Percentiles rank a stretch among this genome's conserved stretches.
Conservation (phyloP, 129 eudicot species). For the Scalesia atractyloides region DNA sequence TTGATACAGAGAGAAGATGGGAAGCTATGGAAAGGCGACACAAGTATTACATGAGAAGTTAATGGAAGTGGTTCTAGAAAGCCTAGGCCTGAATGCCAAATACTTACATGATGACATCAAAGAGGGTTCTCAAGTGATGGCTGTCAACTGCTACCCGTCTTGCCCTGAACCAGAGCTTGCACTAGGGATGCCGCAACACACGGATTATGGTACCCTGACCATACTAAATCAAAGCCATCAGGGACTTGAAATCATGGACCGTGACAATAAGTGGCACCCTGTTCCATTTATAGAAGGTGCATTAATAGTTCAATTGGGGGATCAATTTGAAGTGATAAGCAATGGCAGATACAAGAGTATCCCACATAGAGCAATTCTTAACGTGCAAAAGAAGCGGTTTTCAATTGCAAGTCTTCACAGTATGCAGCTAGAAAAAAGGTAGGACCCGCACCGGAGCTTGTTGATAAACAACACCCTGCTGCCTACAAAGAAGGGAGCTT, state of each 20-base stretch:
- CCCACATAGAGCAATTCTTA: no score
- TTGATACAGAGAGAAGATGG: constrained; percentile 58
- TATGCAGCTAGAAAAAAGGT: constrained; percentile 47
- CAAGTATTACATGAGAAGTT: constrained; percentile 43
- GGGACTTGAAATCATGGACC: constrained; percentile 60
- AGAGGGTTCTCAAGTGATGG: constrained; percentile 30
- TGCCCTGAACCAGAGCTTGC: constrained; percentile 71
- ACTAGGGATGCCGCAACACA: constrained; percentile 73
- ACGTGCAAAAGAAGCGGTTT: no score
- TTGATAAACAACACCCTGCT: constrained; percentile 47
- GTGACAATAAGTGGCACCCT: constrained; percentile 46
- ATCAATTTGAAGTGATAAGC: constrained; percentile 67
- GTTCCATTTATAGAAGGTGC: constrained; percentile 54
- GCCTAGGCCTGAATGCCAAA: no score
- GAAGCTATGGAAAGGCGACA: constrained; percentile 53
- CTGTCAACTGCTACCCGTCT: constrained; percentile 65
- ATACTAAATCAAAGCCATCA: no score
- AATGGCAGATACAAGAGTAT: no score
- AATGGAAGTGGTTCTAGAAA: constrained; percentile 54
- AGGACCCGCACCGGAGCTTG: constrained; percentile 54
- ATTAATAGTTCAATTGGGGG: constrained; percentile 37
- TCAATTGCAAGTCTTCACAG: constrained; percentile 81
- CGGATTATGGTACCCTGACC: no score
- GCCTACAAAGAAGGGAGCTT: constrained; percentile 63
- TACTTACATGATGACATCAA: constrained; percentile 47